Conservation (phyloP, 148 eudicot genomes). For the Camellia japonica region DNA sequence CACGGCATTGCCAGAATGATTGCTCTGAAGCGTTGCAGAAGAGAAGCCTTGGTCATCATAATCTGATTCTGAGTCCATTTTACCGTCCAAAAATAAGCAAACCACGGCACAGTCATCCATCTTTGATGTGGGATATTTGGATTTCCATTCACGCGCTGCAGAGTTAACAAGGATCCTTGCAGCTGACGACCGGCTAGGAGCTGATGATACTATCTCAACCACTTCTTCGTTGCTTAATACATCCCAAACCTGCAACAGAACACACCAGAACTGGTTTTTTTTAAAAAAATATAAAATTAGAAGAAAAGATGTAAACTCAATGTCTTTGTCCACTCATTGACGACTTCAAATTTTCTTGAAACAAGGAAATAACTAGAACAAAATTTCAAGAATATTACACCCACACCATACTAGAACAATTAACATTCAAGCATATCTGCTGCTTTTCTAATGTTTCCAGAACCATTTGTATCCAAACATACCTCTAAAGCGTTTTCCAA, state of each 20-base stretch:
- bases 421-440: neutral
- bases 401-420: neutral
- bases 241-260: constrained; percentile 73
- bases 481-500: neutral
- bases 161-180: constrained; percentile 74
- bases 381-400: neutral
- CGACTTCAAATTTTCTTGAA: neutral
- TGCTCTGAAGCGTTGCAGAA: constrained; percentile 71
- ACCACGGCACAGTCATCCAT: constrained; percentile 98
- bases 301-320: neutral
- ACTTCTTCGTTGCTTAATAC: constrained; percentile 96
- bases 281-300: neutral
- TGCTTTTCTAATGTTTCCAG: neutral
- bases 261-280: neutral
- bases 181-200: constrained; percentile 78
- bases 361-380: neutral
- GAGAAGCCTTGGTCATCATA: constrained; percentile 72
- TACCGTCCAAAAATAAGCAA: constrained; percentile 84
- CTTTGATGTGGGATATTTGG: constrained; percentile 93
- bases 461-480: neutral
- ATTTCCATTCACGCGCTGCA: constrained; percentile 91
- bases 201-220: constrained; percentile 68
- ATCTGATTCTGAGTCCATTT: constrained; percentile 79
- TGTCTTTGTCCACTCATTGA: neutral
- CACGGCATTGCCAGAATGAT: constrained; percentile 55